phyloP scores from a whole-genome alignment of 2,329 filamentous ascomycete genomes.

The Ascochyta clinopodiicola region DNA sequence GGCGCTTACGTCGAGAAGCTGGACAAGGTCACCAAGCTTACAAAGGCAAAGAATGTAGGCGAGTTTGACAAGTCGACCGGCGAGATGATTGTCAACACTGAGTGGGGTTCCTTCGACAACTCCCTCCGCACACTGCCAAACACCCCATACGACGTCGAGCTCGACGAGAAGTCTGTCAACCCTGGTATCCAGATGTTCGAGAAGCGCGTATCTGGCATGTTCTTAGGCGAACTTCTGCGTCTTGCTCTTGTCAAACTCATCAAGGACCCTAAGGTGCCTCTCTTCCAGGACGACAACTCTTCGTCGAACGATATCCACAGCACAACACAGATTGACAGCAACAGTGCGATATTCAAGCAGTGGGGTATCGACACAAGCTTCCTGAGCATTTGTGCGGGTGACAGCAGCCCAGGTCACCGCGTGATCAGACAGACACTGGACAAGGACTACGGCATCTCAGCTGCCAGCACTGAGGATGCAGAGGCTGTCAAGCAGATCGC shows the following conservation, averaged over 20 bases:
- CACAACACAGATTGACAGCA: slow-evolving; percentile 67
- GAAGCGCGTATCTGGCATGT: slow-evolving; percentile 98
- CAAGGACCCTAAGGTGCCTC: slow-evolving; percentile 67
- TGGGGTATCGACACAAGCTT: slow-evolving; percentile 94
- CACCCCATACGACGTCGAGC: slow-evolving; percentile 78
- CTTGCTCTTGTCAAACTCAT: slow-evolving; percentile 76
- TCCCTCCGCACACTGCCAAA: slow-evolving; percentile 84
- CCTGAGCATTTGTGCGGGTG: slow-evolving; percentile 84
- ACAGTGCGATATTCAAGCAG: slow-evolving; percentile 70
- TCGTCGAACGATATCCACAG: slow-evolving; percentile 71
- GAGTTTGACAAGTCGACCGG: slow-evolving; percentile 82
- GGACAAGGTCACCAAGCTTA: slow-evolving; percentile 79
- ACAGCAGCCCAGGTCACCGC: slow-evolving; percentile 74
- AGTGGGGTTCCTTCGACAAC: slow-evolving; percentile 99
- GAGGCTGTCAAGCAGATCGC: slow-evolving; percentile 85
- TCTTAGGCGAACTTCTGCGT: slow-evolving; percentile 91
- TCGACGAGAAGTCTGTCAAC: slow-evolving; percentile 84
- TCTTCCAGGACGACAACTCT: slow-evolving; percentile 80
- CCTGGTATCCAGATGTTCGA: slow-evolving; percentile 98
- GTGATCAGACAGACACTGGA: slow-evolving; percentile 80
- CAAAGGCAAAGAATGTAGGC: slow-evolving; percentile 48
- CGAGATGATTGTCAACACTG: slow-evolving; percentile 96
- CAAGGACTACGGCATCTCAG: slow-evolving; percentile 75
- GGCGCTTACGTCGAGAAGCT: slow-evolving; percentile 97
- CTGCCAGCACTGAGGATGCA: slow-evolving; percentile 81